Evolutionary conservation across 768 basidiomycete genomes (phyloP).

Genomic region (Macrolepiota fuliginosa): DNA sequence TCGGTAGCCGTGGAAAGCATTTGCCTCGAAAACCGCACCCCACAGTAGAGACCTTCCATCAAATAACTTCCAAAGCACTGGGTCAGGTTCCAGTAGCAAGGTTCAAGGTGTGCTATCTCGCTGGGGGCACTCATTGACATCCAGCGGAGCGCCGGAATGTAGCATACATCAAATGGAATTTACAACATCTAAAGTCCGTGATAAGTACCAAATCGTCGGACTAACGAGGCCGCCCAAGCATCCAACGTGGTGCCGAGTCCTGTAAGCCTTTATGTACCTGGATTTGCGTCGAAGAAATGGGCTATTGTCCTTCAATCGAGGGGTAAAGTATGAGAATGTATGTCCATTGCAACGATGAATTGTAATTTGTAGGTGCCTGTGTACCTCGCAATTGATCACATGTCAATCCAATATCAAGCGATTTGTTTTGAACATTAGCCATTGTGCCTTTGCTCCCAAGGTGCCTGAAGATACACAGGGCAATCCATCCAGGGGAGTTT

Average conservation of each 20-base stretch:
- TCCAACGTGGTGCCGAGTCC: too few relatives aligned
- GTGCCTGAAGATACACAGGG: neutral
- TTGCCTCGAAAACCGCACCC: neutral
- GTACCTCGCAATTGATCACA: neutral
- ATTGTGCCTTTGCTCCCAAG: neutral
- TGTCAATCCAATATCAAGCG: neutral
- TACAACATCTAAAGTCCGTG: neutral
- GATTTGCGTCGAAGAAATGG: too few relatives aligned
- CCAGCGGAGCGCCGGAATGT: slow-evolving; percentile 6
- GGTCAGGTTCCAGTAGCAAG: neutral
- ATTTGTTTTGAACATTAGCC: neutral
- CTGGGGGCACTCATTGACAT: neutral
- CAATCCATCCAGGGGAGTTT: neutral
- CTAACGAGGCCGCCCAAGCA: too few relatives aligned
- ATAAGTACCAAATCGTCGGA: neutral
- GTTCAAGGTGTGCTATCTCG: neutral
- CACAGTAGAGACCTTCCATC: too few relatives aligned
- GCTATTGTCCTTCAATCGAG: too few relatives aligned
- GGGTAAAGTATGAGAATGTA: too few relatives aligned
- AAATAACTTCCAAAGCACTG: neutral
- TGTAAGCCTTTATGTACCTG: too few relatives aligned
- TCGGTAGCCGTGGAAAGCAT: too few relatives aligned
- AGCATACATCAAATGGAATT: neutral
- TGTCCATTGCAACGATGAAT: too few relatives aligned
- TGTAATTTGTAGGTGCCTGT: neutral